phyloP scores from a whole-genome alignment of 2,329 filamentous ascomycete species.

The Ilyonectria sp. region DNA sequence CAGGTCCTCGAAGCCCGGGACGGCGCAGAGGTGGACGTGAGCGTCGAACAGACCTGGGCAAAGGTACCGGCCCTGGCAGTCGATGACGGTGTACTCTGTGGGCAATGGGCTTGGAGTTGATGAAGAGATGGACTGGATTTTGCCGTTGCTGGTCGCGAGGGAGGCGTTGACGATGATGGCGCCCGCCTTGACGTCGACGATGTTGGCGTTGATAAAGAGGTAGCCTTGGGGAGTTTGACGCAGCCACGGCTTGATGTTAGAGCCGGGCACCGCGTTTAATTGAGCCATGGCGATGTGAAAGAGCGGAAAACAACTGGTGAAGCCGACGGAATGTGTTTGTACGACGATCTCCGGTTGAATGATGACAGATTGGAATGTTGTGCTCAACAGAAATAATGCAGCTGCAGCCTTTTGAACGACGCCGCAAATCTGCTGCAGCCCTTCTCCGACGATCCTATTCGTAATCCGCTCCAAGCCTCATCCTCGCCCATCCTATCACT shows the following conservation, averaged over 20 bases:
- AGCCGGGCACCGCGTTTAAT: conserved; percentile 16
- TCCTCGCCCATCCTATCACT: conserved; percentile 11
- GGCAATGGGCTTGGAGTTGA: conserved; percentile 8
- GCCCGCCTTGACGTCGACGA: conserved; percentile 59
- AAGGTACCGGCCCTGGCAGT: conserved; percentile 47
- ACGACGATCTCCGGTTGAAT: not conserved
- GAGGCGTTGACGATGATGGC: conserved; percentile 48
- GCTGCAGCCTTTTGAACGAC: conserved; percentile 23
- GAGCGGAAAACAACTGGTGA: not conserved
- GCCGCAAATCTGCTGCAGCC: not conserved
- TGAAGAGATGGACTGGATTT: conserved; percentile 50
- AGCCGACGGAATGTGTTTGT: not conserved
- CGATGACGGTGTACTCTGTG: conserved; percentile 32
- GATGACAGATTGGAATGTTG: conserved; percentile 15
- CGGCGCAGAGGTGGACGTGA: conserved; percentile 51
- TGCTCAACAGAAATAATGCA: not conserved
- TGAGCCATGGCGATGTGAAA: conserved; percentile 19
- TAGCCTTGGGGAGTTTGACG: conserved; percentile 40
- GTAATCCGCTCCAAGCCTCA: conserved; percentile 9
- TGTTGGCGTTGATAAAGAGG: conserved; percentile 60
- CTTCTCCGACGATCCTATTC: conserved; percentile 8
- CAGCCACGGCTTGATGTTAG: conserved; percentile 42
- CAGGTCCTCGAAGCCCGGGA: conserved; percentile 47
- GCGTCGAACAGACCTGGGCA: conserved; percentile 51
- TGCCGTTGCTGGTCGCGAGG: conserved; percentile 54